Conservation (phyloP, 805 yeast species). For the Schizosaccharomyces cryophilus region DNA sequence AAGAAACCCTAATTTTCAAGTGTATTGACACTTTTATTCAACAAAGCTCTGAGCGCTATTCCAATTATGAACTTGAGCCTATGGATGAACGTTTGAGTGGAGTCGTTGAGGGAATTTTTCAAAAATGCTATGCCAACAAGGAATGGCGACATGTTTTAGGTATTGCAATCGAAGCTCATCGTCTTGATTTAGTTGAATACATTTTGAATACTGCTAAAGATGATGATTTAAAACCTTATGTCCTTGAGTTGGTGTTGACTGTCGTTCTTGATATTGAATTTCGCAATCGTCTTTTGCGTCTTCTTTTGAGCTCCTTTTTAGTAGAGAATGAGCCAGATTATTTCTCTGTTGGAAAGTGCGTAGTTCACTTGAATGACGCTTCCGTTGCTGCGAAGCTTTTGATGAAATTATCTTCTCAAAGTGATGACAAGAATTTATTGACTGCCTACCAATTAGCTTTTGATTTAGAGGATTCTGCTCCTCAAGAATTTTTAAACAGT, state of each 20-base stretch:
- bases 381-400: constrained; percentile 46
- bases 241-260: constrained; percentile 39
- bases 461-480: constrained; percentile 73
- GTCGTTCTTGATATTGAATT: constrained; percentile 41
- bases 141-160: constrained; percentile 72
- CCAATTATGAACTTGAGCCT: constrained; percentile 4
- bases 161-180: constrained; percentile 64
- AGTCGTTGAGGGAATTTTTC: constrained; percentile 69
- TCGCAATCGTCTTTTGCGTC: constrained; percentile 25
- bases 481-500: constrained; percentile 59
- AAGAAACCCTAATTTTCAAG: constrained; percentile 80
- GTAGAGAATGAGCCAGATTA: constrained; percentile 46
- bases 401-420: constrained; percentile 22
- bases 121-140: constrained; percentile 44
- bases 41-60: constrained; percentile 24
- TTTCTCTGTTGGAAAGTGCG: constrained; percentile 59
- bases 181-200: constrained; percentile 44
- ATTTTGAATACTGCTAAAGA: constrained; percentile 18
- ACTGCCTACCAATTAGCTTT: constrained; percentile 84
- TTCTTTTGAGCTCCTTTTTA: constrained; percentile 33
- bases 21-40: constrained; percentile 65
- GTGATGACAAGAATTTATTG: constrained; percentile 22
- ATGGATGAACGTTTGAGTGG: constrained; percentile 33
- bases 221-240: constrained; percentile 33
- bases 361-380: constrained; percentile 66